Base-by-base conservation (phyloP, 2,329 filamentous ascomycete genomes). In the Trichoderma simmonsii region DNA sequence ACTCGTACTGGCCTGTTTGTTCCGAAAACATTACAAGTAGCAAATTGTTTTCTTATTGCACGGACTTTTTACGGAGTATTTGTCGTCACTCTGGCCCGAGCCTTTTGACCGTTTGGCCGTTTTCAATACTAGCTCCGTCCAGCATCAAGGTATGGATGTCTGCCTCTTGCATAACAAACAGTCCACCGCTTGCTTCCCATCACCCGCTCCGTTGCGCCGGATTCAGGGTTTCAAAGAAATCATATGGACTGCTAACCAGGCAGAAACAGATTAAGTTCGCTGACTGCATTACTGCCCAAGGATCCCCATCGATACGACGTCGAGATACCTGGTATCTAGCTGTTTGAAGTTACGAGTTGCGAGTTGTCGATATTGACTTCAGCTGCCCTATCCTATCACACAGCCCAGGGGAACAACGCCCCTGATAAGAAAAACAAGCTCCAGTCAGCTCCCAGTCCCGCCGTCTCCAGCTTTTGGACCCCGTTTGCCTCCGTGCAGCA, bases 221-320 rank as follows among this genome's bases (percentile, higher is more conserved):
- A 21, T 36, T 66, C 48, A 66, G 32, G 7, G 18, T 30, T 9
- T 59, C 26, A 24, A 68, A 34, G 6, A 39, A n/a, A 30, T 9
- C 26, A n/a, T 34, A 59, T 11, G 18, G 51, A 18, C 15, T 59
- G 26, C 3, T 7, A 21, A 4, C 21, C 18, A 39, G 65, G 24
- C 62, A 34, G 34, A 14, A 67, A 26, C 26, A 36, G 64, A 59
- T 28, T 26, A n/a, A 34, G 18, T 30, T 39, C n/a, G 65, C 65
- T 68, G 65, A 60, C 65, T 48, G 65, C 65, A 68, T 68, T n/a
- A 30, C 65, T 28, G 65, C 65, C 65, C 54, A 59, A 59, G 56
- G 65, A 59, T 59, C 32, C 51, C 21, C 18, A 18, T 36, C 21
- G 12, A 61, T 56, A 51, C 43, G 5, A 51, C 43, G n/a, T 6